Conservation (phyloP, 2,329 filamentous ascomycete genomes). For the Cytospora paraplurivora region DNA sequence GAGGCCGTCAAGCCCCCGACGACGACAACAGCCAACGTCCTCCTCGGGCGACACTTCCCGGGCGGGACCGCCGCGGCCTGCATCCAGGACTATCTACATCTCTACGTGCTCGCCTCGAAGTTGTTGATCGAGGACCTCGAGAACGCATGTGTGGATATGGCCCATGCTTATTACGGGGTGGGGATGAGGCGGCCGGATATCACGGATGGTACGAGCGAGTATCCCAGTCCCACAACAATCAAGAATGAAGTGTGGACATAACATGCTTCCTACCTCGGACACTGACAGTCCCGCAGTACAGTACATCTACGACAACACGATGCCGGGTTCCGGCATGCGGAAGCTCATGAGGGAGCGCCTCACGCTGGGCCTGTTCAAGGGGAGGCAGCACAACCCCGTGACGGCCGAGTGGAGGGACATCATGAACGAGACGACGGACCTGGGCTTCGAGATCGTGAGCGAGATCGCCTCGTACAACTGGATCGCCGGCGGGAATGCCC, state of each 20-base stretch:
- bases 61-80: constrained; percentile 2
- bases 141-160: constrained; percentile 24
- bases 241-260: neutral
- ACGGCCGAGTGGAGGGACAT: constrained; percentile 21
- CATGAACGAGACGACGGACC: constrained; percentile 23
- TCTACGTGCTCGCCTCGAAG: constrained; percentile 26
- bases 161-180: constrained; percentile 22
- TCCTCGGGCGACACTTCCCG: constrained; percentile 9
- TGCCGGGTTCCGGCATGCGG: constrained; percentile 21
- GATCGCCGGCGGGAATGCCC: constrained; percentile 20
- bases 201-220: constrained; percentile 17
- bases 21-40: neutral
- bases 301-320: constrained; percentile 25
- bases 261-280: neutral
- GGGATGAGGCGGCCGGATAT: constrained; percentile 24
- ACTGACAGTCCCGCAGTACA: constrained; percentile 7
- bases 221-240: no score
- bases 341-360: constrained; percentile 22
- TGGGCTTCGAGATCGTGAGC: constrained; percentile 24
- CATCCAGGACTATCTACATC: constrained; percentile 21
- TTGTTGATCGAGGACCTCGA: constrained; percentile 26
- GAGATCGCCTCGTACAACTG: constrained; percentile 23
- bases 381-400: constrained; percentile 25
- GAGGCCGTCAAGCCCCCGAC: constrained; percentile 9
- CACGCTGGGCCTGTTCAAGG: constrained; percentile 25